These are phyloP conservation scores for Populus hybrid DNA, from an alignment of 441 rosid species.

Conservation along the genomic window DNA sequence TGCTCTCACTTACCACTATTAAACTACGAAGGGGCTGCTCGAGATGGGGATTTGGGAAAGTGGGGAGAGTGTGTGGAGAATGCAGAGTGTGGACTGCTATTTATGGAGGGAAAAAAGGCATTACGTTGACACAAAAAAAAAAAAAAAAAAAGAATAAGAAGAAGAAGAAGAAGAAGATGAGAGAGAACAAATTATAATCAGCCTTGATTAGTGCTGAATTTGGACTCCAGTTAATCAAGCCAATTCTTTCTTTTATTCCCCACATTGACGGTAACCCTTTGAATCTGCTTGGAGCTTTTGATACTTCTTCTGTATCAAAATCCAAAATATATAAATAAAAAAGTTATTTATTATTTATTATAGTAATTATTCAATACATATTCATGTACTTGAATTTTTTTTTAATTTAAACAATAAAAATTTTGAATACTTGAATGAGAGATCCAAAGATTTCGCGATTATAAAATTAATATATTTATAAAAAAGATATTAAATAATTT, in stretches of 20 bases:
- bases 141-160: not conserved
- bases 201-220: slow-evolving; percentile 38
- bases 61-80: slow-evolving; percentile 18
- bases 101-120: slow-evolving; percentile 33
- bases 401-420: too few relatives aligned
- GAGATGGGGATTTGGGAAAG: not conserved
- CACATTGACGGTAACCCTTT: slow-evolving; percentile 19
- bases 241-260: slow-evolving; percentile 4
- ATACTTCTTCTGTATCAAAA: not conserved
- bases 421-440: too few relatives aligned
- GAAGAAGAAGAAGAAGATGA: too few relatives aligned
- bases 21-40: not conserved
- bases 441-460: too few relatives aligned
- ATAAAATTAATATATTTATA: too few relatives aligned
- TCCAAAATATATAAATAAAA: too few relatives aligned
- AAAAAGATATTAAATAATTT: too few relatives aligned
- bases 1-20: not conserved
- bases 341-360: too few relatives aligned
- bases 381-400: too few relatives aligned
- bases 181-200: not conserved
- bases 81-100: slow-evolving; percentile 30
- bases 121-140: slow-evolving; percentile 31
- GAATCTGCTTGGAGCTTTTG: not conserved
- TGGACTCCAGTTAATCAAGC: slow-evolving; percentile 12
- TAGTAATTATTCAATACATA: too few relatives aligned